Evolutionary conservation across 768 basidiomycete genomes (phyloP).

Genomic region (Agrocybe pediades): DNA sequence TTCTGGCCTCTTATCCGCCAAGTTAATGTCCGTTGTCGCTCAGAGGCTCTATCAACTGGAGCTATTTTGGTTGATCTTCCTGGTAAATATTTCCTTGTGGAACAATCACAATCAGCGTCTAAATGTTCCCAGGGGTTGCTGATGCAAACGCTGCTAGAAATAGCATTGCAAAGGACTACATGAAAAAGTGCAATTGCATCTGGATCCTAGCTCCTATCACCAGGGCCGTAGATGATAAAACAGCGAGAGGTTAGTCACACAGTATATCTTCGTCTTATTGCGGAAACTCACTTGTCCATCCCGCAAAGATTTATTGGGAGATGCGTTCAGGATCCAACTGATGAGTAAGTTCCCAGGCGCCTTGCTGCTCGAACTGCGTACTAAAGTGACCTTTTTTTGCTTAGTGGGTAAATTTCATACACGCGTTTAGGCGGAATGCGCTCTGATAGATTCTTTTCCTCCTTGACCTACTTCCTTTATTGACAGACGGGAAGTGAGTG

Average conservation of each 20-base stretch:
- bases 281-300: background rate
- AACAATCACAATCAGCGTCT: background rate
- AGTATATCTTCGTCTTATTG: background rate
- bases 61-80: constrained; percentile 66
- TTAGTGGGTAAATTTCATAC: constrained; percentile 45
- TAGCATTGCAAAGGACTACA: constrained; percentile 64
- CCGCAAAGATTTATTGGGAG: constrained; percentile 54
- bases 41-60: constrained; percentile 56
- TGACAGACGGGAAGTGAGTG: constrained; percentile 58
- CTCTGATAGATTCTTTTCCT: background rate
- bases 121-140: constrained; percentile 43
- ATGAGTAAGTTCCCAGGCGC: constrained; percentile 47
- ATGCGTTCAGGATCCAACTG: constrained; percentile 64
- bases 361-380: background rate
- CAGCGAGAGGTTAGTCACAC: constrained; percentile 46
- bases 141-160: constrained; percentile 68
- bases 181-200: constrained; percentile 65
- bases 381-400: constrained; percentile 6
- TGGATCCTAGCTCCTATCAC: constrained; percentile 72
- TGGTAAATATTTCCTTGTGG: constrained; percentile 30
- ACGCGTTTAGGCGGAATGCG: background rate
- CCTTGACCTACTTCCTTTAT: background rate
- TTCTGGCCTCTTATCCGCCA: constrained; percentile 66
- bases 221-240: constrained; percentile 65
- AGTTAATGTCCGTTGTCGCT: constrained; percentile 58